Evolutionary conservation across 176 grass and related monocot species (phyloP).

Genomic region (Rhipidocladum racemiflorum): DNA sequence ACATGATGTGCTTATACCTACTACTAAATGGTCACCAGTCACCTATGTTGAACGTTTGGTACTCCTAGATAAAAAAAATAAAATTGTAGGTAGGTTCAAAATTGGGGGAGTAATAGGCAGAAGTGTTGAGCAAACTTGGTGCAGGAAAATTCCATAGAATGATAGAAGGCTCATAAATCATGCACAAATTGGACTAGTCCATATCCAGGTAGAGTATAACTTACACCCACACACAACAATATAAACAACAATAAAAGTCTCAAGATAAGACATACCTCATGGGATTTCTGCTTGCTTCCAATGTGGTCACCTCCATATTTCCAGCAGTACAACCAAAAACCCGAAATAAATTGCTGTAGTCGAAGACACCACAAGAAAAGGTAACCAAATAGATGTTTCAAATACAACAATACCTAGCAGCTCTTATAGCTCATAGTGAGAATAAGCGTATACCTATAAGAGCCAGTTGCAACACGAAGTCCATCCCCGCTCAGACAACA

Average conservation of each 20-base stretch:
- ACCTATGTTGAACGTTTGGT: conserved; percentile 29
- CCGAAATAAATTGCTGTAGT: conserved; percentile 81
- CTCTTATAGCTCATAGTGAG: conserved; percentile 21
- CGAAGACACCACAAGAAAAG: conserved; percentile 27
- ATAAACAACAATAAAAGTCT: background rate
- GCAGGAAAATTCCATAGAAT: background rate
- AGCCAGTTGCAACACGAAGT: conserved; percentile 70
- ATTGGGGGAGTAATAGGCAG: background rate
- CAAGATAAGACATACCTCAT: conserved; percentile 54
- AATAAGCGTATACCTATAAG: conserved; percentile 66
- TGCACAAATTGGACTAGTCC: background rate
- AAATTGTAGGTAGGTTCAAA: background rate
- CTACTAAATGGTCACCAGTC: conserved; percentile 18
- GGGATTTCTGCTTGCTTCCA: conserved; percentile 85
- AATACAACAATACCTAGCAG: conserved; percentile 19
- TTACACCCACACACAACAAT: background rate
- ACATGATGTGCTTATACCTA: conserved; percentile 28
- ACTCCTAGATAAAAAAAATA: conserved; percentile 16
- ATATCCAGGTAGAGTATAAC: conserved; percentile 26
- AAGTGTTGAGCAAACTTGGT: background rate
- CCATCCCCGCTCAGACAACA: conserved; percentile 80
- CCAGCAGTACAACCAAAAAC: conserved; percentile 64
- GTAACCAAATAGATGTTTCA: conserved; percentile 18
- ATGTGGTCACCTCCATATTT: conserved; percentile 57
- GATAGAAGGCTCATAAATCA: conserved; percentile 15